These are phyloP conservation scores for Pachyrhizus erosus DNA, from an alignment of 306 rosid genomes.

Conservation along the genomic window DNA sequence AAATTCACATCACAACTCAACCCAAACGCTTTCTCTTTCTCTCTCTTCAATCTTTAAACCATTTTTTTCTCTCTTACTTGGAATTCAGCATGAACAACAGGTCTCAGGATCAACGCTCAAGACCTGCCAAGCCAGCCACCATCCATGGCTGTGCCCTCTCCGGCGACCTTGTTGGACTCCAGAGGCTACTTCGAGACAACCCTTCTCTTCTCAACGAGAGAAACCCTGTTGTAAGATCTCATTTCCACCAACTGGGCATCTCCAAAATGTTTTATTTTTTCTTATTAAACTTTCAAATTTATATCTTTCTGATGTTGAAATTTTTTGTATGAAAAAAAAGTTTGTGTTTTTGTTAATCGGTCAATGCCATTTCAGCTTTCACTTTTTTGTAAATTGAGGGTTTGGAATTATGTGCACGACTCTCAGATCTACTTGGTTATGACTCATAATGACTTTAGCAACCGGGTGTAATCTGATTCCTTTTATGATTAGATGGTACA, in stretches of 20 bases:
- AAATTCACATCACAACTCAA: neutral
- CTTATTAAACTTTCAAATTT: neutral
- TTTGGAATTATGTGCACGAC: slow-evolving; percentile 17
- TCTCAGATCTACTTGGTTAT: slow-evolving; percentile 34
- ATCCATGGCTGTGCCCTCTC: slow-evolving; percentile 77
- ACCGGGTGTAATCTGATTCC: neutral
- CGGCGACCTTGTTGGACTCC: slow-evolving; percentile 76
- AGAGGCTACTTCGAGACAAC: slow-evolving; percentile 74
- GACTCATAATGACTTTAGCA: slow-evolving; percentile 18
- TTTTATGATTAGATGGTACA: neutral
- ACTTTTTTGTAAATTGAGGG: slow-evolving; percentile 32
- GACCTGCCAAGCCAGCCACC: slow-evolving; percentile 76
- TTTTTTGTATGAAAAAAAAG: neutral
- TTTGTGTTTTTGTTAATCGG: neutral
- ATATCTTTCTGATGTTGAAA: slow-evolving; percentile 9
- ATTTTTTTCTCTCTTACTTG: neutral
- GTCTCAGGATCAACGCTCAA: slow-evolving; percentile 69
- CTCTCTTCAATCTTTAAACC: slow-evolving; percentile 12
- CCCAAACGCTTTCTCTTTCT: neutral
- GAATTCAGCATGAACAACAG: slow-evolving; percentile 63
- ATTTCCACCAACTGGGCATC: slow-evolving; percentile 2
- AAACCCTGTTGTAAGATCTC: slow-evolving; percentile 80
- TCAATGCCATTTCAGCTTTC: neutral
- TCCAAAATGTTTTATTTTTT: slow-evolving; percentile 10
- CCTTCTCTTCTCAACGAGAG: slow-evolving; percentile 81